Evolutionary conservation across 2,329 filamentous ascomycete genomes (phyloP).

Genomic region (Pochonia chlamydosporia): DNA sequence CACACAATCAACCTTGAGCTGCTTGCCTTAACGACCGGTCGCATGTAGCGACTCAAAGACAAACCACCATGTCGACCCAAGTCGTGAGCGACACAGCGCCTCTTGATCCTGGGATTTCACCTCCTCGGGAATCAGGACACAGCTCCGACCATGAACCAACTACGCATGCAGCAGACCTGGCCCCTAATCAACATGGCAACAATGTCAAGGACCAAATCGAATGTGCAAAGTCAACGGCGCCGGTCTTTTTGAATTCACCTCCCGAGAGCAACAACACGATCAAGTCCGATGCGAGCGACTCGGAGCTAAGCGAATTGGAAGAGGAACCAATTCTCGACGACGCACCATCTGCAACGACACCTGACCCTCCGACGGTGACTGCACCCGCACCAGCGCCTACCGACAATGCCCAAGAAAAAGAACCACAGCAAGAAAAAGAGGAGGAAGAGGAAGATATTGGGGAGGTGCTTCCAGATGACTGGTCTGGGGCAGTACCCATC

Average conservation of each 20-base stretch:
- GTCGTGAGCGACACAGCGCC: constrained; percentile 43
- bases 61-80: constrained; percentile 49
- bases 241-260: constrained; percentile 53
- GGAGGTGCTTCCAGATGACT: constrained; percentile 79
- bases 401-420: constrained; percentile 13
- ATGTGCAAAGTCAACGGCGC: constrained; percentile 28
- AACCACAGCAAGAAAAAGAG: constrained; percentile 17
- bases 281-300: constrained; percentile 56
- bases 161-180: constrained; percentile 8
- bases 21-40: constrained; percentile 27
- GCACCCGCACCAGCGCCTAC: constrained; percentile 18
- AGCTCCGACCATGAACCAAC: constrained; percentile 18
- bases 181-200: constrained; percentile 20
- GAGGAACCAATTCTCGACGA: constrained; percentile 40
- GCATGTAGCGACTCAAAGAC: constrained; percentile 30
- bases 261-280: constrained; percentile 57
- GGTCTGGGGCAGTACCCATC: constrained; percentile 85
- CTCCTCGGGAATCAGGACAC: constrained; percentile 12
- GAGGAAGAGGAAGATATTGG: constrained; percentile 59
- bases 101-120: constrained; percentile 11
- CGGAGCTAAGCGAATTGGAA: constrained; percentile 62
- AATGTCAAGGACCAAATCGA: constrained; percentile 22
- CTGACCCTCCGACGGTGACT: background rate
- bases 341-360: constrained; percentile 16
- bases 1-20: constrained; percentile 4